Conservation (phyloP, 176 grass and related monocot species). For the Hordeum marinum region DNA sequence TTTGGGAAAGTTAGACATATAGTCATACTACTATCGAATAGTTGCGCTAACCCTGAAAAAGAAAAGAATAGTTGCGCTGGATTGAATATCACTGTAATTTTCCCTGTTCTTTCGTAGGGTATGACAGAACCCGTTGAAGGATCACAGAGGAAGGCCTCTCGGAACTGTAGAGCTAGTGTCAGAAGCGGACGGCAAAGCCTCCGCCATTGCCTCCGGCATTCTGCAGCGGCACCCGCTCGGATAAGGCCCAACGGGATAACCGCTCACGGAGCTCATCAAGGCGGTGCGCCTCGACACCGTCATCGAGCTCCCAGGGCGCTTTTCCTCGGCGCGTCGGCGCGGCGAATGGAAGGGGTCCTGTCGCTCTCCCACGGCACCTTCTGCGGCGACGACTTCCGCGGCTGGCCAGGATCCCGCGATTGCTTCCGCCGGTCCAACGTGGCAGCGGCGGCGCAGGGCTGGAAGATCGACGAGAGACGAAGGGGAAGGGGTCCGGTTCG, state of each 20-base stretch:
- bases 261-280: no score
- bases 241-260: no score
- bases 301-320: background rate
- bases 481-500: no score
- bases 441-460: conserved; percentile 19
- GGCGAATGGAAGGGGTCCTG: conserved; percentile 69
- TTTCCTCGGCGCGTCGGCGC: no score
- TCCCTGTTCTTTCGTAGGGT: background rate
- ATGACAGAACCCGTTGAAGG: background rate
- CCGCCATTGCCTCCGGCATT: background rate
- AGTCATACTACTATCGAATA: no score
- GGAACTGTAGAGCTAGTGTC: background rate
- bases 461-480: background rate
- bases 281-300: no score
- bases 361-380: conserved; percentile 61
- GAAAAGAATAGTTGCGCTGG: background rate
- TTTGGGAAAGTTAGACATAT: no score
- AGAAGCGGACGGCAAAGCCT: background rate
- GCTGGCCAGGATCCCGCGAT: conserved; percentile 54
- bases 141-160: background rate
- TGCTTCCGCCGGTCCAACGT: conserved; percentile 58
- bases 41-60: no score
- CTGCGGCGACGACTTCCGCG: conserved; percentile 80
- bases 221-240: background rate
- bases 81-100: background rate